Evolutionary conservation across 202 grass and related monocot species (phyloP).

Genomic region (Carex sylvatica): DNA sequence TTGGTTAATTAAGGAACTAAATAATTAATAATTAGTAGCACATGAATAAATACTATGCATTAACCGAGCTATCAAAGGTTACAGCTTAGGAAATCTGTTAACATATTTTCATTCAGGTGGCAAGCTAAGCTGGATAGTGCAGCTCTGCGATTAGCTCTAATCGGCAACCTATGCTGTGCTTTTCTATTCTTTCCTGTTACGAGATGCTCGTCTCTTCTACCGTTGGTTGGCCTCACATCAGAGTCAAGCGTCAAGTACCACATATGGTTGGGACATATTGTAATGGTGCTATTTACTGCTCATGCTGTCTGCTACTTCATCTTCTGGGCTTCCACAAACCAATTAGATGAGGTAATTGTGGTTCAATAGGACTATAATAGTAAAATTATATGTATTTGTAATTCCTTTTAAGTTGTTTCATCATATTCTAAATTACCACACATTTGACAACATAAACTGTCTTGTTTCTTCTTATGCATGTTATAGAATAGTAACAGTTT

Average conservation of each 20-base stretch:
- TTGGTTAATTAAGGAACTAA: neutral
- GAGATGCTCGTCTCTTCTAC: constrained; percentile 42
- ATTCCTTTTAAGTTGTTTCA: neutral
- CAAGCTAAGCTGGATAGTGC: constrained; percentile 36
- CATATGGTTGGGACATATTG: constrained; percentile 45
- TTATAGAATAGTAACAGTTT: neutral
- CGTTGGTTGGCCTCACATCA: constrained; percentile 47
- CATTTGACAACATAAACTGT: neutral
- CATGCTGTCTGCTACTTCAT: constrained; percentile 35
- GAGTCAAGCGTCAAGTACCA: constrained; percentile 65
- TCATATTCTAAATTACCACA: neutral
- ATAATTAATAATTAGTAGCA: neutral
- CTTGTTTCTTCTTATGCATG: neutral
- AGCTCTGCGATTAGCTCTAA: constrained; percentile 24
- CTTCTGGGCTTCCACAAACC: constrained; percentile 42
- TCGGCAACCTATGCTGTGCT: constrained; percentile 43
- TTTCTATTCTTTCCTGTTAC: constrained; percentile 55
- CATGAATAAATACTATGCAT: neutral
- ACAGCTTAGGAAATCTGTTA: neutral
- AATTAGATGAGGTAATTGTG: constrained; percentile 40
- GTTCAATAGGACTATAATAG: neutral
- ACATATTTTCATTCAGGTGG: constrained; percentile 42
- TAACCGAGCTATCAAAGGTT: neutral
- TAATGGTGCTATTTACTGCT: constrained; percentile 36
- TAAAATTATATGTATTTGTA: neutral